Base-by-base conservation (phyloP, 179 eudicot genomes). In the Spinacia oleracea region DNA sequence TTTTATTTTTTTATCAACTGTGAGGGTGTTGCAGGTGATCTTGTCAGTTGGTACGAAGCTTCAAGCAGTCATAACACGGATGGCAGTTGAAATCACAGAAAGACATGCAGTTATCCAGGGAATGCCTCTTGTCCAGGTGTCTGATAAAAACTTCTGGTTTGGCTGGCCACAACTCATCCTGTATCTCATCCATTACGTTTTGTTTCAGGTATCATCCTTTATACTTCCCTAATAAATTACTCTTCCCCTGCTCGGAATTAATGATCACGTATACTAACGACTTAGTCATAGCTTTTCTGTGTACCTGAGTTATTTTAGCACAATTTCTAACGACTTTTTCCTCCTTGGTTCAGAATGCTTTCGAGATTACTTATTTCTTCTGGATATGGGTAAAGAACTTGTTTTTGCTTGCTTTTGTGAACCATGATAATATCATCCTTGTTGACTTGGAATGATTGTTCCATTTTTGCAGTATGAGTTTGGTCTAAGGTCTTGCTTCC, bases 91-190 rank as follows among this genome's bases (percentile, higher is more conserved):
- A 85, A 92, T 94, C 79, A 87, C 82, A 55, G 98, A 94, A 70
- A 91, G 85, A 67, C 97, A 91, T 79, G 97, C 93, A n/a, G 94
- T 94, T 4, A 84, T 92, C 23, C 91, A 92, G 78, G 98, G 98
- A 74, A 92, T 90, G 82, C 98, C 98, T 40, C 87, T 92, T 50
- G 92, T 94, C 18, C 91, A 94, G 85, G 91, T 92, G 74, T 87
- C 98, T 6, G 96, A 94, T 76, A 75, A 71, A 21, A 85, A 89
- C 80, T 94, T 94, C 78, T 94, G 98, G 98, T 92, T 92, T 83
- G 45, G 79, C 16, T 81, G 86, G 88, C 98, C 98, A 46, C 87
- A 81, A 21, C 83, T 94, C 20, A 45, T 89, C 62, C 89, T 94
- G 48, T 80, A 85, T 81, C 86, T 94, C 50, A 91, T 94, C 68